Evolutionary conservation across 2,329 filamentous ascomycete species (phyloP).

Genomic region (Aureobasidium lini): DNA sequence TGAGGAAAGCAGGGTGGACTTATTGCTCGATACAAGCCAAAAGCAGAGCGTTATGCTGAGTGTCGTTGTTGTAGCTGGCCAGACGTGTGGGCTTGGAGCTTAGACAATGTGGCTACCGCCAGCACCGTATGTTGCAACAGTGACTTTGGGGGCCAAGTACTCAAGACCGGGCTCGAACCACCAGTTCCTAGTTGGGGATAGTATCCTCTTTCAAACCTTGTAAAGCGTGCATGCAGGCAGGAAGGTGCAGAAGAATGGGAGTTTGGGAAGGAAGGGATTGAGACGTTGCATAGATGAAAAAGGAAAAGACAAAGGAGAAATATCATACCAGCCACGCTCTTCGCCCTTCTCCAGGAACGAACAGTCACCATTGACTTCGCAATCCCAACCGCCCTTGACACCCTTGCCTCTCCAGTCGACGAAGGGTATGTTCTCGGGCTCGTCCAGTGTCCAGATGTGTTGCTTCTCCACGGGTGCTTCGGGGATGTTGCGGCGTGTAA

Average conservation of each 20-base stretch:
- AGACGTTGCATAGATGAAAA: slow-evolving; percentile 6
- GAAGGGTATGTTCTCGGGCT: slow-evolving; percentile 32
- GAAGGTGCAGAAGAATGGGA: not conserved
- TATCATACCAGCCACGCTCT: slow-evolving; percentile 76
- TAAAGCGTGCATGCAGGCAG: not conserved
- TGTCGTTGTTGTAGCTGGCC: not conserved
- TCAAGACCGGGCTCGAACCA: slow-evolving; percentile 10
- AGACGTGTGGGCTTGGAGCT: slow-evolving; percentile 6
- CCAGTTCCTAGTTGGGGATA: slow-evolving; percentile 10
- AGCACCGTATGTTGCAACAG: not conserved
- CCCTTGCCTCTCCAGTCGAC: slow-evolving; percentile 54
- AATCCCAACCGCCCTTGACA: slow-evolving; percentile 71
- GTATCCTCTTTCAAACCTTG: slow-evolving; percentile 12
- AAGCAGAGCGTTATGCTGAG: not conserved
- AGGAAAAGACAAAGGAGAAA: slow-evolving; percentile 19
- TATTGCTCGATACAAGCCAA: slow-evolving; percentile 10
- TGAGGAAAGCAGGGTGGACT: not conserved
- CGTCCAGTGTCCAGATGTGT: slow-evolving; percentile 23
- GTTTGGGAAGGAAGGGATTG: not conserved
- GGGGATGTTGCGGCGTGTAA: slow-evolving; percentile 37
- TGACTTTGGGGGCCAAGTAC: not conserved
- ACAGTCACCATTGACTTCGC: slow-evolving; percentile 75
- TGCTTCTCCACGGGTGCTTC: slow-evolving; percentile 13
- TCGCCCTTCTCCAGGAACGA: slow-evolving; percentile 70
- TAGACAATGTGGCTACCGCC: not conserved